These are phyloP conservation scores for Avena atlantica DNA, from an alignment of 176 grass and related monocot species.

Conservation along the genomic window DNA sequence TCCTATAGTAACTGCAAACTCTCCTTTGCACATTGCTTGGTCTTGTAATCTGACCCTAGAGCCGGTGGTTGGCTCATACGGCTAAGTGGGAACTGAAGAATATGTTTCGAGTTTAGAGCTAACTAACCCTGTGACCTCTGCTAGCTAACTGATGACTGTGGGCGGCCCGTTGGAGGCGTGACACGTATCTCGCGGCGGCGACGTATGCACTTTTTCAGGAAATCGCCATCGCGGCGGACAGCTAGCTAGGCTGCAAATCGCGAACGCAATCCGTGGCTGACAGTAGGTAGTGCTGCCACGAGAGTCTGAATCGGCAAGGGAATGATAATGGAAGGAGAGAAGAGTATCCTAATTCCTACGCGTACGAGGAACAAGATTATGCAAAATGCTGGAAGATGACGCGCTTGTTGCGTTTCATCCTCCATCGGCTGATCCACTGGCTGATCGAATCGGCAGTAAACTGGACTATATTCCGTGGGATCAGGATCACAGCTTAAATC, in stretches of 20 bases:
- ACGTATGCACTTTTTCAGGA: neutral
- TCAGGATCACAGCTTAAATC: neutral
- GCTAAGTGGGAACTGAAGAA: slow-evolving; percentile 10
- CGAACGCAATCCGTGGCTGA: slow-evolving; percentile 29
- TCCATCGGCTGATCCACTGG: neutral
- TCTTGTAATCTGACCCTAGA: neutral
- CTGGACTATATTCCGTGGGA: neutral
- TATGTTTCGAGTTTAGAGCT: slow-evolving; percentile 29
- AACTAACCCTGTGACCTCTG: slow-evolving; percentile 36
- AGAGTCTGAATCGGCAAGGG: slow-evolving; percentile 39
- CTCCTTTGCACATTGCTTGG: neutral
- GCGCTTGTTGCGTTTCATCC: neutral
- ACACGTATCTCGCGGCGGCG: slow-evolving; percentile 29
- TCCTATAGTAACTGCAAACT: neutral
- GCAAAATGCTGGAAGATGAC: neutral
- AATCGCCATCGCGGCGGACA: no score
- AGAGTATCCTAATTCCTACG: neutral
- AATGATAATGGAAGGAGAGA: neutral
- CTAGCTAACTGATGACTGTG: neutral
- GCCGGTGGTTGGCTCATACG: slow-evolving; percentile 10
- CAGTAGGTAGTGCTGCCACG: slow-evolving; percentile 25
- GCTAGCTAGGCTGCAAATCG: slow-evolving; percentile 29
- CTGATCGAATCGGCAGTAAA: neutral
- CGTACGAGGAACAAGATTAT: neutral
- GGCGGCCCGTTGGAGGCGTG: neutral